Evolutionary conservation across 228 moss, liverwort and hornwort species (phyloP).

Genomic region (Sphagnum fallax): DNA sequence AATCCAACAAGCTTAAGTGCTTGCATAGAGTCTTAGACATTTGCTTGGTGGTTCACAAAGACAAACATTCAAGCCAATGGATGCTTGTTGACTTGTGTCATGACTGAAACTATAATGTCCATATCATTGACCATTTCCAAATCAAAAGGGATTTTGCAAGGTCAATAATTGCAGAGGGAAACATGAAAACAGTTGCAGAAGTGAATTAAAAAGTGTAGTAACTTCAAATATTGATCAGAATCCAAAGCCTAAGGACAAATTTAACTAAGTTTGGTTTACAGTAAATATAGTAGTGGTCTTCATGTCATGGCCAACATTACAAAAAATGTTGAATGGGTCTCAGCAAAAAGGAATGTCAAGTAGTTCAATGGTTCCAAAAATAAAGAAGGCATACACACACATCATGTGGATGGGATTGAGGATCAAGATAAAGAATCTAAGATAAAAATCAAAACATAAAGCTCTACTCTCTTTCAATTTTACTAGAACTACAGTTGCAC

Average conservation of each 20-base stretch:
- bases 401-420: not conserved
- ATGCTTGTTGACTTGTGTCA: slow-evolving; percentile 33
- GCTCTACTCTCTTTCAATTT: too few relatives aligned
- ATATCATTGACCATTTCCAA: slow-evolving; percentile 38
- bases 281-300: not conserved
- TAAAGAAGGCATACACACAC: not conserved
- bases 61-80: slow-evolving; percentile 56
- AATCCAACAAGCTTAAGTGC: slow-evolving; percentile 65
- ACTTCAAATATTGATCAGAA: too few relatives aligned
- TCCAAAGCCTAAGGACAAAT: too few relatives aligned
- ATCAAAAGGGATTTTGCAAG: slow-evolving; percentile 27
- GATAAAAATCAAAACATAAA: too few relatives aligned
- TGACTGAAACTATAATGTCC: slow-evolving; percentile 54
- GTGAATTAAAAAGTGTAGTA: not conserved
- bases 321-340: not conserved
- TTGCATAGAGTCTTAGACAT: slow-evolving; percentile 55
- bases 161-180: not conserved
- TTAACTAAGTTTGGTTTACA: not conserved
- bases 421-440: not conserved
- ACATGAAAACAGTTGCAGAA: not conserved
- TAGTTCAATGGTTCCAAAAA: not conserved
- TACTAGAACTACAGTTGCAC: too few relatives aligned
- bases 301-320: not conserved
- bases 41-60: slow-evolving; percentile 28
- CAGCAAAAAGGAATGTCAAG: not conserved